Conservation (phyloP, 2,329 filamentous ascomycete genomes). For the Paracamarosporium sp. region DNA sequence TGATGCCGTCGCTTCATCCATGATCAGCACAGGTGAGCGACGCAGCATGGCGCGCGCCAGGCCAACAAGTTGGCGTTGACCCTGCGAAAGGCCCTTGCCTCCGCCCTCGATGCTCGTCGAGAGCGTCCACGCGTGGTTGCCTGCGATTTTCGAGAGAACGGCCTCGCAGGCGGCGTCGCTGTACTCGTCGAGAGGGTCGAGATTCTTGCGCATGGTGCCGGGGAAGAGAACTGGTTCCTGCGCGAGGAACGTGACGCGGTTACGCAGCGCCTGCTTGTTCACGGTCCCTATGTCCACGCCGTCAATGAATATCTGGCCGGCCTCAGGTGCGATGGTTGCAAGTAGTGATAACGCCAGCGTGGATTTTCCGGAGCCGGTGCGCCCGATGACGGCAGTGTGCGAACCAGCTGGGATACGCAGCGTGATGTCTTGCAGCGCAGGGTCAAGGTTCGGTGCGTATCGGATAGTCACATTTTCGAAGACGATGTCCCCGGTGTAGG, state of each 20-base stretch:
- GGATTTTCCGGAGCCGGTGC: constrained; percentile 80
- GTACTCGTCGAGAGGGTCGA: constrained; percentile 67
- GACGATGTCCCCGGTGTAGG: constrained; percentile 71
- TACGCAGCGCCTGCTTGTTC: constrained; percentile 65
- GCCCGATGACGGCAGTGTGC: constrained; percentile 79
- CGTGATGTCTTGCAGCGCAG: constrained; percentile 71
- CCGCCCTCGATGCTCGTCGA: constrained; percentile 65
- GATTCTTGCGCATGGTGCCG: constrained; percentile 66
- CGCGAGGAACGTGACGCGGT: constrained; percentile 69
- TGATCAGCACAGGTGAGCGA: constrained; percentile 66
- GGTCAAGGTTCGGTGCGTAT: constrained; percentile 79
- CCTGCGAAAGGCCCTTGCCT: constrained; percentile 68
- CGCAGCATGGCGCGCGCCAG: constrained; percentile 68
- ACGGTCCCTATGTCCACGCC: constrained; percentile 66
- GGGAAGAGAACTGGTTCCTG: constrained; percentile 73
- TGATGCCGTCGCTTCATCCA: constrained; percentile 71
- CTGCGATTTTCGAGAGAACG: constrained; percentile 63
- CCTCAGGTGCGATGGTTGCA: constrained; percentile 58
- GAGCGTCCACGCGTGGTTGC: constrained; percentile 62
- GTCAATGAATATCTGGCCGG: constrained; percentile 66
- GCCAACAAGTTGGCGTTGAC: constrained; percentile 70
- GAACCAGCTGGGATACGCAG: constrained; percentile 80
- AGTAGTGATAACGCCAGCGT: constrained; percentile 72
- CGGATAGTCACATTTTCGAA: constrained; percentile 81
- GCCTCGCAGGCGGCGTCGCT: constrained; percentile 60